Evolutionary conservation across 208 protist genomes (phyloP), one percentile per base, ranked within the genome.

Genomic region (Chromosphaera perkinsii): DNA sequence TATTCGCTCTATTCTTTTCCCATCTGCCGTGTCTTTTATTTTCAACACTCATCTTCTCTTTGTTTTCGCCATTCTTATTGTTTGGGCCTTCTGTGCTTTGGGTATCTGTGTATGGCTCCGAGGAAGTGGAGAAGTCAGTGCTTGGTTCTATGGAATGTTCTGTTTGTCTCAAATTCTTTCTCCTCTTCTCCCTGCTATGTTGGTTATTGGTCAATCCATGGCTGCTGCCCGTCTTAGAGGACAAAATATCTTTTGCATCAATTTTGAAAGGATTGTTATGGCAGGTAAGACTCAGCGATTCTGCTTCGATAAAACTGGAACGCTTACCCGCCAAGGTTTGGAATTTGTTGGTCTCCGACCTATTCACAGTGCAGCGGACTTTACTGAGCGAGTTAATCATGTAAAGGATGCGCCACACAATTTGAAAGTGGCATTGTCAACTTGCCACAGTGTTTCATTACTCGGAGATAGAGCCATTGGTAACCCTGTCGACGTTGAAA

Each of bases 261-360:
- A 65, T 39, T 48, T 65, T 39, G 14, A 45, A 36, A 31, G 59
- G 35, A 65, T 65, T 24, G 40, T 45, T 26, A 48, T 65, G 42
- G 40, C 95, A 10, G 98, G 98, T 33, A 96, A 92, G 73, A 81
- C 98, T 14, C 87, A 96, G 75, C 85, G 87, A 7, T 97, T 94
- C 73, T 98, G 94, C 85, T 99, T 99, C 75, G 98, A 99, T 83
- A 99, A 99, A 84, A 99, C 98, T 1, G 98, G 97, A 48, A 97
- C 93, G 2, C 64, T 94, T 0, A 94, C 90, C 26, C 51, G 66
- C 42, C 66, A 77, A 76, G 26, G 61, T 27, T 7, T 65, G 43
- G 40, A 48, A 29, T 62, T 62, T 37, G 40, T 31, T 27, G 56
- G 24, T 33, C 24, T 48, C 24, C 56, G 48, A 29, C 56, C 56